Evolutionary conservation across 768 basidiomycete genomes (phyloP), one percentile per base, ranked within the genome.

Genomic region (Lactarius evosmus): DNA sequence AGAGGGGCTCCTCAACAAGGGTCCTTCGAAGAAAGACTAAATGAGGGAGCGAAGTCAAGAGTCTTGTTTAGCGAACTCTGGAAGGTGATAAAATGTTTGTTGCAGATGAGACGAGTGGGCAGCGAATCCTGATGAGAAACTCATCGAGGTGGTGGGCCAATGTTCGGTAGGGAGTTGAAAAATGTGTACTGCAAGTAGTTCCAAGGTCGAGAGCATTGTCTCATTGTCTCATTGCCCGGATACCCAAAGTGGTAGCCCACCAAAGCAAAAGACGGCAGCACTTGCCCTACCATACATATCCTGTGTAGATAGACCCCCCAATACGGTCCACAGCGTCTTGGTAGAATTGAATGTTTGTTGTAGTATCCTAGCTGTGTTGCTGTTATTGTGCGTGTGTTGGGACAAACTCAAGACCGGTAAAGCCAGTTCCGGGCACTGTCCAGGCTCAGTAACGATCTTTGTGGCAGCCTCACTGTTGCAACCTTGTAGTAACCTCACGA

Each of bases 401-500:
- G 22, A 46, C 44, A 46, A 49, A 14, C 22, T 4, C 46, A 25
- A 49, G 46, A 12, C 22, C 46, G 22, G n/a, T 5, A 25, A 25
- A 22, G 46, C 6, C 46, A 22, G 12, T n/a, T n/a, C n/a, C n/a
- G n/a, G n/a, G n/a, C n/a, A n/a, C n/a, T n/a, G n/a, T 27, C 46
- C 22, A 25, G 46, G 22, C 14, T 49, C 46, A 14, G 12, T 49
- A 17, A 6, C 16, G 38, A 1, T 14, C 5, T 38, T 38, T 7
- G 22, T 4, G 41, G 7, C 16, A 22, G 44, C 44, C 44, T 25
- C 9, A 12, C 44, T 6, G 11, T 22, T 25, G 46, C 46, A 34
- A 51, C 44, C 19, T 56, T 61, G 25, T 53, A 19, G 40, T 19
- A 52, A 41, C n/a, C n/a, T n/a, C n/a, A n/a, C n/a, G n/a, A n/a